phyloP scores from a whole-genome alignment of 169 alveolate species.

The Plasmodium cynomolgi region DNA sequence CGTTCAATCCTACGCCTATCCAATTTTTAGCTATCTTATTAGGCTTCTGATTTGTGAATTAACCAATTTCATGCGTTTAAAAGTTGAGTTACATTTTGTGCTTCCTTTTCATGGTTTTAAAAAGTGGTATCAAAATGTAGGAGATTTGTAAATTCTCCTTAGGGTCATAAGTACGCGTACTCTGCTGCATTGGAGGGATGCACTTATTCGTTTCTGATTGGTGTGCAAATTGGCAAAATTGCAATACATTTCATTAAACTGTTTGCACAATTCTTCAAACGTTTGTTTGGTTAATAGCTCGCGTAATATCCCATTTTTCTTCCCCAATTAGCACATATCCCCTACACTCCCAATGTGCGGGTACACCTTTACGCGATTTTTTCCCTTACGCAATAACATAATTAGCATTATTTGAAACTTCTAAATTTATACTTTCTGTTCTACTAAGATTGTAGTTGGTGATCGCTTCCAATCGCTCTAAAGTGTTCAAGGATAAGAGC shows the following conservation, averaged over 20 bases:
- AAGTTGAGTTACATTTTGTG: not conserved
- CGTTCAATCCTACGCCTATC: not conserved
- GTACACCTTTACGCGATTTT: not conserved
- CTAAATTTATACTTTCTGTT: not conserved
- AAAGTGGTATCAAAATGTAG: not conserved
- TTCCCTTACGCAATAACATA: not conserved
- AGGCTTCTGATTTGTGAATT: not conserved
- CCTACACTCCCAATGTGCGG: not conserved
- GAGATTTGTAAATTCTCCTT: not conserved
- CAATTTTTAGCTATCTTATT: not conserved
- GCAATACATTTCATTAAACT: not conserved
- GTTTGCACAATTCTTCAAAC: not conserved
- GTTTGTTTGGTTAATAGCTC: not conserved
- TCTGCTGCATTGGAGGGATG: not conserved
- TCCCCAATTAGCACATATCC: not conserved
- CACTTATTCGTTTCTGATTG: not conserved
- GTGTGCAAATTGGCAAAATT: not conserved
- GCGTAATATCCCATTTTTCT: not conserved
- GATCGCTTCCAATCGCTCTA: conserved; percentile 47
- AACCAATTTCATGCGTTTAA: not conserved
- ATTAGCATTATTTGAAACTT: not conserved
- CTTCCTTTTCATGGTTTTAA: not conserved
- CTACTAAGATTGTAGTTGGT: conserved; percentile 20
- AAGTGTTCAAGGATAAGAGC: conserved; percentile 40
- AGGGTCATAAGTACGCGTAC: not conserved